Evolutionary conservation across 345 rosid genomes (phyloP).

Genomic region (Adansonia digitata): DNA sequence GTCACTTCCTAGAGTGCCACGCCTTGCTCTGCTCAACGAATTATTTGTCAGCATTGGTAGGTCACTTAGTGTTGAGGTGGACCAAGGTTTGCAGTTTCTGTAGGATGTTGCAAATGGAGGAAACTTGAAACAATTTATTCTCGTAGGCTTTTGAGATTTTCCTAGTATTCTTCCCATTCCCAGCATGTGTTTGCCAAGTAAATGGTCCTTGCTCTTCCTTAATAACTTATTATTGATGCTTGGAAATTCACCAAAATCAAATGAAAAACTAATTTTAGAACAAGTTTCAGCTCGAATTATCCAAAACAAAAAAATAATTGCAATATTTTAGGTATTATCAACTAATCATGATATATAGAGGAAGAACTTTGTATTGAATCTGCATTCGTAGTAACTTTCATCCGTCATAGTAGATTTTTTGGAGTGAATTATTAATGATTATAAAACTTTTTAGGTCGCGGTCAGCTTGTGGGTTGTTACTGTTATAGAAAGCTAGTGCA

Average conservation of each 20-base stretch:
- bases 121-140: slow-evolving; percentile 68
- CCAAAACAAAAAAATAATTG: not conserved
- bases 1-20: slow-evolving; percentile 64
- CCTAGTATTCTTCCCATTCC: not conserved
- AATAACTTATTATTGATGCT: not conserved
- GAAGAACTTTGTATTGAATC: not conserved
- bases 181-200: not conserved
- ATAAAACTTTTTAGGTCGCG: slow-evolving; percentile 41
- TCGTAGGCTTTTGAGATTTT: slow-evolving; percentile 37
- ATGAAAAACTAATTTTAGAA: not conserved
- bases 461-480: slow-evolving; percentile 70
- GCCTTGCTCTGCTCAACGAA: slow-evolving; percentile 65
- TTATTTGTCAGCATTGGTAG: slow-evolving; percentile 65
- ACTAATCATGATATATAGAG: not conserved
- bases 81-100: slow-evolving; percentile 55
- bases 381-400: not conserved
- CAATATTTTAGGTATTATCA: not conserved
- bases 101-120: slow-evolving; percentile 77
- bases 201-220: not conserved
- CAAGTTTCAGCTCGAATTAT: not conserved
- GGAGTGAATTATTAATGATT: not conserved
- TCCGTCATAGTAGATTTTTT: not conserved
- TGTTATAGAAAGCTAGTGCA: slow-evolving; percentile 92
- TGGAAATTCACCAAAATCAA: not conserved
- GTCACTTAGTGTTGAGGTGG: slow-evolving; percentile 58